Conservation (phyloP, 108 stramenopile species). For the Schizochytrium sp. region DNA sequence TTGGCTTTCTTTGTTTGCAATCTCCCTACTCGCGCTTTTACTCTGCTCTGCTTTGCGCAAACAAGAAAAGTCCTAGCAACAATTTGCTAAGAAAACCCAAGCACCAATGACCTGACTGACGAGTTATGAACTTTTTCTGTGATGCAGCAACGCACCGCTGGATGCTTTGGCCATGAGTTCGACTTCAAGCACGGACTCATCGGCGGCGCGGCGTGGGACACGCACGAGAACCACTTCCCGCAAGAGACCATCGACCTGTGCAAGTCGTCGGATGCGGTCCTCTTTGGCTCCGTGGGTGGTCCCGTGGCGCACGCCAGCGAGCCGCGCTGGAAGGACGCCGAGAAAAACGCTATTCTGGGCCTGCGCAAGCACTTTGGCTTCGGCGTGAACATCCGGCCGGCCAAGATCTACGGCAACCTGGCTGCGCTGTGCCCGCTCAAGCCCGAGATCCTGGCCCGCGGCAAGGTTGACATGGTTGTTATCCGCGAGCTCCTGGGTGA, state of each 20-base stretch:
- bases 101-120: no score
- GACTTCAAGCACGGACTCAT: constrained; percentile 85
- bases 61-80: no score
- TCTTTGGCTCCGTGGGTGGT: constrained; percentile 92
- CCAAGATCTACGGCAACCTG: constrained; percentile 84
- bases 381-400: constrained; percentile 91
- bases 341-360: constrained; percentile 77
- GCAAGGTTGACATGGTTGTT: constrained; percentile 87
- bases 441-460: constrained; percentile 81
- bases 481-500: constrained; percentile 95
- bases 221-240: constrained; percentile 72
- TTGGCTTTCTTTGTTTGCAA: no score
- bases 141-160: neutral
- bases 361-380: constrained; percentile 91
- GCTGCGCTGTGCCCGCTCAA: constrained; percentile 90
- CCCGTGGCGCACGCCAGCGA: constrained; percentile 89
- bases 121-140: no score
- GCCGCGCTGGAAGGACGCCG: constrained; percentile 84
- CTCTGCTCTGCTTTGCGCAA: no score
- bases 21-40: no score
- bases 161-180: constrained; percentile 47
- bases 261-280: constrained; percentile 73
- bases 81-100: no score
- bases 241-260: constrained; percentile 75
- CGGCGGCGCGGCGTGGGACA: constrained; percentile 91